Base-by-base conservation (phyloP, 1,139 yeast genomes). In the Candida labiduridarum region DNA sequence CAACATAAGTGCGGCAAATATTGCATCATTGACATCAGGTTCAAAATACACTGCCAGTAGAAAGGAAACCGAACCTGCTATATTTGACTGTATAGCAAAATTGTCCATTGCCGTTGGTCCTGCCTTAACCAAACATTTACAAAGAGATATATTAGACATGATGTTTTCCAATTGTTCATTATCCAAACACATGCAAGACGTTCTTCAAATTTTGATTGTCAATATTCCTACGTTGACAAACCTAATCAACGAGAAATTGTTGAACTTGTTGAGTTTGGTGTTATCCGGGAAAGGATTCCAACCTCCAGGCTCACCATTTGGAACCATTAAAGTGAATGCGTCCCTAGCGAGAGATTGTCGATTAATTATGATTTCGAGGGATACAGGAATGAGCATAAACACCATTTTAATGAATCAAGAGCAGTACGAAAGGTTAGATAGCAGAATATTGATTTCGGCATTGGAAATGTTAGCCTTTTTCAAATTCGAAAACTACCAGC, bases 101-200 rank as follows among this genome's bases (percentile, higher is more conserved):
- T 72, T 94, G 45, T 92, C 97, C 0, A 79, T 81, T 22, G 96
- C 98, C 0, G 91, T 92, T 11, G 98, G 97, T 0, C 96, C 97
- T n/a, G 96, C 97, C 0, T 74, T 94, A 49, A 88, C 97, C 0
- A 92, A 92, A 63, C 94, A 90, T 63, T 73, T 94, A 54, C 94
- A 91, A 56, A 79, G 87, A 55, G 96, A 90, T 60, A 80, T 92
- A 22, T 71, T 94, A 51, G 95, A 87, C 57, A 78, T 88, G 74
- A 80, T 92, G 71, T 79, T 94, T 60, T 81, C 76, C 45, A 75
- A 87, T 49, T 90, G 97, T 56, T 89, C 96, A 0, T 76, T 94
- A 46, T 87, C 94, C 18, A 86, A 82, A 53, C 85, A 88, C 55
- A 83, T 92, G 83, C 85, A 89, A 62, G 83, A 84, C 52, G 89